Evolutionary conservation across 371 early-diverging fungal species (phyloP), one percentile per base, ranked within the genome.

Genomic region (Mortierella sp.): DNA sequence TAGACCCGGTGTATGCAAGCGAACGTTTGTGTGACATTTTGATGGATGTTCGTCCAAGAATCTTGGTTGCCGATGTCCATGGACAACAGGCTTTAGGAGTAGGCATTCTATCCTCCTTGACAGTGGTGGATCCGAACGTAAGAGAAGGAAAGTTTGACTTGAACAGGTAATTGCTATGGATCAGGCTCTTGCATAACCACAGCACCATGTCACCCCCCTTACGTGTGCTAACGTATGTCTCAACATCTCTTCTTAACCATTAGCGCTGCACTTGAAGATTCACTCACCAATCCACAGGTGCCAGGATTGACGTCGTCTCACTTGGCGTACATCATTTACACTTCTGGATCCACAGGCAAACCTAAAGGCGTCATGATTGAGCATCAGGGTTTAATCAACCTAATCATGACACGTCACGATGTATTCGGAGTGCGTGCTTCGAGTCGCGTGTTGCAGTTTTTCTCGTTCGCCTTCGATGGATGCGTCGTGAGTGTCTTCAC

Each of bases 301-400:
- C 1, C 1, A 1, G 19, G 12, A 0, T 23, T 59, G 1, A 49
- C 28, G 0, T 27, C 39, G 8, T 7, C 9, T 9, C 49, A 64
- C 42, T 57, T 64, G 12, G 67, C 76, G 5, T 68, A 68, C 43
- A 62, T 82, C 45, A 61, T 81, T 16, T 85, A 78, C 62, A 86
- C 85, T 6, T 83, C 82, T 4, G 86, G 86, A 23, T 78, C 84
- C 2, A 86, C 84, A 0, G 86, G 85, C 12, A 70, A 70, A 28
- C 84, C 86, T 12, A 86, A 86, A 54, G 86, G 83, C 3, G 82
- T 82, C 10, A 58, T 81, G 28, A 42, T 82, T 8, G 48, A 58
- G 5, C 86, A 86, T 48, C 28, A 27, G 18, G 67, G 54, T 12
- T 63, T 66, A 23, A 54, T 58, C 51, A 73, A 71, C 45, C 47